Evolutionary conservation across 495 filamentous ascomycete genomes (phyloP).

Genomic region (Chaetomium tenue): DNA sequence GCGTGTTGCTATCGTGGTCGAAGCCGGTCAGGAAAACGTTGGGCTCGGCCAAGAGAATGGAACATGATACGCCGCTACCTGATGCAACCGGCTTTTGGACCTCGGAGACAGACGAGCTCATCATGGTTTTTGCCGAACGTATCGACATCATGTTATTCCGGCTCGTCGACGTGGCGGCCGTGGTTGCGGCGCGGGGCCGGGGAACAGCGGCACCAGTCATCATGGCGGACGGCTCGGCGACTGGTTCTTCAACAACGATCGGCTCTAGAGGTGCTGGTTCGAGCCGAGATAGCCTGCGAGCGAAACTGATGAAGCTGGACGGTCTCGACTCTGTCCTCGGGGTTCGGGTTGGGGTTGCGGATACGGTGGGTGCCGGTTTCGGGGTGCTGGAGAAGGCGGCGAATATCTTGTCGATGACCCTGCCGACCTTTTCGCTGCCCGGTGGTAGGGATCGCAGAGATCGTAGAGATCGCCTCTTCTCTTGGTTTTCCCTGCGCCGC

Average conservation of each 20-base stretch:
- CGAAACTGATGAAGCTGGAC: conserved; percentile 35
- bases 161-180: conserved; percentile 29
- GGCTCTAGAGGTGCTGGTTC: conserved; percentile 13
- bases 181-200: conserved; percentile 20
- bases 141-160: conserved; percentile 47
- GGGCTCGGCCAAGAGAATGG: conserved; percentile 80
- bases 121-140: conserved; percentile 45
- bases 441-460: conserved; percentile 37
- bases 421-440: conserved; percentile 30
- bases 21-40: conserved; percentile 88
- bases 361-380: conserved; percentile 25
- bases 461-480: conserved; percentile 38
- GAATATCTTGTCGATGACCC: conserved; percentile 44
- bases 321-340: conserved; percentile 24
- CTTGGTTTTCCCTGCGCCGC: conserved; percentile 33
- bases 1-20: conserved; percentile 70
- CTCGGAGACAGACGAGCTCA: conserved; percentile 45
- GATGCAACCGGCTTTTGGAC: conserved; percentile 68
- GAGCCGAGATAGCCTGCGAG: conserved; percentile 31
- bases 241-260: conserved; percentile 28
- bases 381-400: conserved; percentile 37
- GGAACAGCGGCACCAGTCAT: conserved; percentile 28
- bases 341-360: conserved; percentile 19
- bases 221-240: conserved; percentile 26
- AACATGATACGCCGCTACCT: conserved; percentile 69